Conservation (phyloP, 768 basidiomycete genomes). For the Agrocybe praecox region DNA sequence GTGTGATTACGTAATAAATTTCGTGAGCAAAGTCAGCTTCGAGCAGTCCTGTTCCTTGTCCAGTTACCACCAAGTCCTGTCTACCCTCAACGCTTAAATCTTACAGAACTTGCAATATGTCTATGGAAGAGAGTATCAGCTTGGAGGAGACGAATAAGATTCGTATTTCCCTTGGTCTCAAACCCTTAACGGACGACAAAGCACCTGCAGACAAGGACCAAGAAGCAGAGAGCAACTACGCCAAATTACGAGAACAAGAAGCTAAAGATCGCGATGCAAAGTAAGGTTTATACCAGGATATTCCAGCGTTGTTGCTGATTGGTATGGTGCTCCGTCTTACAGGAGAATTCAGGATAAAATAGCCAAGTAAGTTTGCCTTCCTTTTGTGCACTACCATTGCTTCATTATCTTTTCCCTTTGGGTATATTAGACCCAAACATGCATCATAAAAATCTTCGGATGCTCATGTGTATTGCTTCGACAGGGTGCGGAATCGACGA, state of each 20-base stretch:
- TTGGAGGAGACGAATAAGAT: conserved; percentile 97
- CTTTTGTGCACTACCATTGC: conserved; percentile 21
- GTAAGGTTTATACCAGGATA: conserved; percentile 39
- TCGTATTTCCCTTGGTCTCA: conserved; percentile 90
- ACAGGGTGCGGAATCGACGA: conserved; percentile 89
- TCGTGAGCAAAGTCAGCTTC: conserved; percentile 1
- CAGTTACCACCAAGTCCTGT: neutral
- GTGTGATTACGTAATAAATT: conserved; percentile 13
- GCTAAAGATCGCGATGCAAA: conserved; percentile 74
- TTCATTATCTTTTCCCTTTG: conserved; percentile 44
- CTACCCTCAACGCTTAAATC: conserved; percentile 22
- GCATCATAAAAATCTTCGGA: conserved; percentile 26
- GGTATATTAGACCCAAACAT: conserved; percentile 38
- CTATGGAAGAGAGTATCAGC: conserved; percentile 87
- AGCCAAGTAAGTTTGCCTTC: conserved; percentile 79
- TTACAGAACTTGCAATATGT: conserved; percentile 37
- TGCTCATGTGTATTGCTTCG: conserved; percentile 51
- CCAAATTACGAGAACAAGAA: conserved; percentile 68
- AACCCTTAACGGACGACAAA: conserved; percentile 86
- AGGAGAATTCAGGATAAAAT: conserved; percentile 77
- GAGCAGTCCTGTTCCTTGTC: neutral
- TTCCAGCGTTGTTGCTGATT: conserved; percentile 20
- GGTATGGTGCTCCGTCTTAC: conserved; percentile 18
- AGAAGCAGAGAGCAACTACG: conserved; percentile 87
- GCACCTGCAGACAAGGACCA: conserved; percentile 75